phyloP scores from a whole-genome alignment of 2,329 filamentous ascomycete genomes.

The Atkinsonella hypoxylon region DNA sequence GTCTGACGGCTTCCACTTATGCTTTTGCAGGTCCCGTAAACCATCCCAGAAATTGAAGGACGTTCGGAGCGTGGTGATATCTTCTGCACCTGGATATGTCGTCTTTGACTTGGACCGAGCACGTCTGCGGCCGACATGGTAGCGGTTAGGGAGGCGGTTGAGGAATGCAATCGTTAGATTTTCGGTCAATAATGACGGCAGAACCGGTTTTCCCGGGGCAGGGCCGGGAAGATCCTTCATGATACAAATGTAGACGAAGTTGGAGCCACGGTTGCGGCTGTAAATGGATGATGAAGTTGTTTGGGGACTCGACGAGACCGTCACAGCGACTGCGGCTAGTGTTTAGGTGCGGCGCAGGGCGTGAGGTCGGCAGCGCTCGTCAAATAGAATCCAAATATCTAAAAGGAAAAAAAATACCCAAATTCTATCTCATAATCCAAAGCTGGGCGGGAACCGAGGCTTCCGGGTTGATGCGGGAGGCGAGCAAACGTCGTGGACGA shows the following conservation, averaged over 20 bases:
- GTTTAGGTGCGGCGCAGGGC: constrained; percentile 1
- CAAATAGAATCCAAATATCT: constrained; percentile 14
- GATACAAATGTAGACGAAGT: constrained; percentile 9
- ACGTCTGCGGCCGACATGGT: constrained; percentile 26
- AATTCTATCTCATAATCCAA: constrained; percentile 26
- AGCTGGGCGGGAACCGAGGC: constrained; percentile 6
- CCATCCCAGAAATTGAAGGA: constrained; percentile 75
- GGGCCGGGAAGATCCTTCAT: constrained; percentile 28
- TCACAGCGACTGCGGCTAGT: constrained; percentile 2
- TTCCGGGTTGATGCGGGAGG: constrained; percentile 1
- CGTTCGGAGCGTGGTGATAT: constrained; percentile 64
- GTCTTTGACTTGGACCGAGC: constrained; percentile 27
- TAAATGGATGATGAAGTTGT: constrained; percentile 1
- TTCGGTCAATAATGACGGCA: constrained; percentile 27
- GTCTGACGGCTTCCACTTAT: constrained; percentile 74
- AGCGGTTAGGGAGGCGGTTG: constrained; percentile 29
- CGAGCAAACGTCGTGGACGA: constrained; percentile 4
- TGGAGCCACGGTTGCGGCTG: constrained; percentile 8
- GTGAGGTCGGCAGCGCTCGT: neutral
- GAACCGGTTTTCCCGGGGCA: constrained; percentile 28
- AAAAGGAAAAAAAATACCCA: constrained; percentile 19
- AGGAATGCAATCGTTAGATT: constrained; percentile 30
- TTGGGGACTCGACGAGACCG: constrained; percentile 9
- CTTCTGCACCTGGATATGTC: constrained; percentile 30
- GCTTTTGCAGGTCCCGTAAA: constrained; percentile 59